A percentile compares a stretch with the other conserved stretches of the same genome.
Conservation (phyloP, 1,139 yeast species). For the Debaryomyces singareniensis region DNA sequence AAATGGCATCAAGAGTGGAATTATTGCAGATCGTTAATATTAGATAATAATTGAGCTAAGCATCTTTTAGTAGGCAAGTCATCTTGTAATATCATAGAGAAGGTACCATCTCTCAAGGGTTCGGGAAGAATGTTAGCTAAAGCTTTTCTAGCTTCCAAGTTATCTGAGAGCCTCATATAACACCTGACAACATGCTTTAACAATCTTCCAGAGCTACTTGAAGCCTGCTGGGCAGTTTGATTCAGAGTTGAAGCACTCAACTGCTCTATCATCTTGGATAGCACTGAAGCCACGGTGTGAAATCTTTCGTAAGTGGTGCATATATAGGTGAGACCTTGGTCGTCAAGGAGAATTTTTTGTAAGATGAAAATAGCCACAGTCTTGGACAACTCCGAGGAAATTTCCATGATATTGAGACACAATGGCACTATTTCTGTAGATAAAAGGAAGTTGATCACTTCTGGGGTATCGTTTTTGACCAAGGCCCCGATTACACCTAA, state of each 20-base stretch:
- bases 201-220: constrained; percentile 63
- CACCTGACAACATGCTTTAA: constrained; percentile 93
- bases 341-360: constrained; percentile 87
- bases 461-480: constrained; percentile 93
- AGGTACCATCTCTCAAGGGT: constrained; percentile 86
- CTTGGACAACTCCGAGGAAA: constrained; percentile 83
- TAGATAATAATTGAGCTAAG: constrained; percentile 73
- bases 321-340: constrained; percentile 82
- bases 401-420: constrained; percentile 91
- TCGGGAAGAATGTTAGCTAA: constrained; percentile 81
- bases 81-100: constrained; percentile 70
- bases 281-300: constrained; percentile 86
- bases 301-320: constrained; percentile 95
- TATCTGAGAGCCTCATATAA: constrained; percentile 84
- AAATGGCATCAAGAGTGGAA: too few relatives aligned
- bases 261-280: constrained; percentile 86
- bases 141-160: constrained; percentile 84
- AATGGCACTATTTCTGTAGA: constrained; percentile 94
- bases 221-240: constrained; percentile 17
- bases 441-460: constrained; percentile 82
- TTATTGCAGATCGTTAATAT: constrained; percentile 41
- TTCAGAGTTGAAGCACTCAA: constrained; percentile 37
- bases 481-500: constrained; percentile 96
- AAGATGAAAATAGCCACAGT: constrained; percentile 95
- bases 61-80: constrained; percentile 87